Percentiles rank a stretch among this genome's conserved stretches.
Conservation (phyloP, 257 asterid genomes). For the Solanum chmielewskii region DNA sequence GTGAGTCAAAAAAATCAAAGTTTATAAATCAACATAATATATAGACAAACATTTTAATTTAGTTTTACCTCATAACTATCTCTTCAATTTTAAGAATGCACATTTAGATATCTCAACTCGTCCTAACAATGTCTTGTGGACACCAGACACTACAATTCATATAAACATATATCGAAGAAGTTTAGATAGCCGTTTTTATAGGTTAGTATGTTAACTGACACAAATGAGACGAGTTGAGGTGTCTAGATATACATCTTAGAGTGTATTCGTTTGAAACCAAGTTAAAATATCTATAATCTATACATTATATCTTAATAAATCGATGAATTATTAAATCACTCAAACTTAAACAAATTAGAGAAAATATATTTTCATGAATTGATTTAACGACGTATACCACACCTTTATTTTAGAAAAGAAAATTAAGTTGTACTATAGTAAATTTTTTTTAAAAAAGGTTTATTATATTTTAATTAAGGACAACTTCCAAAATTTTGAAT, state of each 20-base stretch:
- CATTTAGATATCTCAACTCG: not conserved
- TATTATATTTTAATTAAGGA: not conserved
- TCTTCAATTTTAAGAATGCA: not conserved
- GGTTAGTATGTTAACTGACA: not conserved
- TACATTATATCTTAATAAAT: not conserved
- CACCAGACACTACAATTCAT: not conserved
- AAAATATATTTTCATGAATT: not conserved
- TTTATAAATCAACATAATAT: not conserved
- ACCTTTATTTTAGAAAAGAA: not conserved
- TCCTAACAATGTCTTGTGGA: not conserved
- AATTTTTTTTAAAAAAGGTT: not conserved
- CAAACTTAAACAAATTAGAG: not conserved
- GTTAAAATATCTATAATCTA: not conserved
- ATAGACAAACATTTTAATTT: not conserved
- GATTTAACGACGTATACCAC: not conserved
- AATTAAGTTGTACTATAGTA: not conserved
- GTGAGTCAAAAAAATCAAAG: not conserved
- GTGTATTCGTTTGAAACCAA: not conserved
- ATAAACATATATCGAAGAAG: not conserved
- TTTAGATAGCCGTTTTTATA: not conserved
- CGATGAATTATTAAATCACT: not conserved
- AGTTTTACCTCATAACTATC: not conserved
- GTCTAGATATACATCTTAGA: not conserved
- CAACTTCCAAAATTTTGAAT: not conserved
- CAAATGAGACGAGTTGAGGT: not conserved